A percentile compares a stretch with the other conserved stretches of the same genome.
These are phyloP conservation scores for Yamadazyma endophytica DNA, from an alignment of 805 yeast species.

Conservation along the genomic window DNA sequence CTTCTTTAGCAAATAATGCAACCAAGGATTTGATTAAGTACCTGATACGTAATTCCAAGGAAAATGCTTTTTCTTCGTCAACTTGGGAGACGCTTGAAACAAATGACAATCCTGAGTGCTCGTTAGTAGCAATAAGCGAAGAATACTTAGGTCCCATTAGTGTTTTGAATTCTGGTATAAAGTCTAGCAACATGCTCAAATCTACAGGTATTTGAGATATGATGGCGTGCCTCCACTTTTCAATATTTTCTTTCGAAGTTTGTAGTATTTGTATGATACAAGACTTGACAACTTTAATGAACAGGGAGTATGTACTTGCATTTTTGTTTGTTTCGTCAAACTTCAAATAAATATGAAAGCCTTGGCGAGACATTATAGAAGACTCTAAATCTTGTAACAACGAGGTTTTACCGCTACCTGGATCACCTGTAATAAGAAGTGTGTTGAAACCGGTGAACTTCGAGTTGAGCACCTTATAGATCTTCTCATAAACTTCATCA, in stretches of 20 bases:
- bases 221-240: conserved; percentile 38
- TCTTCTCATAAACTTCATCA: neutral
- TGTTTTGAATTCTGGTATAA: conserved; percentile 42
- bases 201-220: conserved; percentile 37
- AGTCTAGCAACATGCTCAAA: conserved; percentile 33
- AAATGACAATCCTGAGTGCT: neutral
- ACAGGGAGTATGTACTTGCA: conserved; percentile 24
- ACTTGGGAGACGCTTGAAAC: neutral
- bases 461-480: neutral
- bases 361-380: conserved; percentile 25
- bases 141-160: conserved; percentile 41
- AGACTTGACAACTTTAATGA: conserved; percentile 34
- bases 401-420: conserved; percentile 46
- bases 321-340: conserved; percentile 19
- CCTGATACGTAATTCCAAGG: conserved; percentile 36
- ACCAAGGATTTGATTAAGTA: conserved; percentile 40
- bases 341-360: conserved; percentile 27
- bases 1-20: conserved; percentile 36
- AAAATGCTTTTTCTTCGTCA: conserved; percentile 17
- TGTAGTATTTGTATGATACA: conserved; percentile 40
- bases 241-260: conserved; percentile 27
- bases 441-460: conserved; percentile 7
- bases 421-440: conserved; percentile 34
- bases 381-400: conserved; percentile 36
- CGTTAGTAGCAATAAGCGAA: conserved; percentile 3